A percentile compares a stretch with the other conserved stretches of the same genome.
These are phyloP conservation scores for Termitomyces sp. DNA, from an alignment of 768 basidiomycete species.

Conservation along the genomic window DNA sequence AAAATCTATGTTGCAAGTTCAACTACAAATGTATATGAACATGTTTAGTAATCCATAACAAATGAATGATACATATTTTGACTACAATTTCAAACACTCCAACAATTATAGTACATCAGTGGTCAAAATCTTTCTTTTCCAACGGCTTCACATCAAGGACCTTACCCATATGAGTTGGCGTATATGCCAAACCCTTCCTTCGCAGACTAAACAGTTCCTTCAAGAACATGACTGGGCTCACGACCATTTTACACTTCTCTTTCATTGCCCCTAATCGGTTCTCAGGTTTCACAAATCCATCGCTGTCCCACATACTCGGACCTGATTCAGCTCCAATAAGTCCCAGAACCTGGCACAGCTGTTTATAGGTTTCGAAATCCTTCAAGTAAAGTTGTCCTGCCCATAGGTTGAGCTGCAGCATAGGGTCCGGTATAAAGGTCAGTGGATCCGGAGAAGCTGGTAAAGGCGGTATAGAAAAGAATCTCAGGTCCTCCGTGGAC, in stretches of 20 bases:
- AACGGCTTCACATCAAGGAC: slow-evolving; percentile 23
- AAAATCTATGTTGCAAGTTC: too few relatives aligned
- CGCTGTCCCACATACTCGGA: slow-evolving; percentile 12
- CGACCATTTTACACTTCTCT: slow-evolving; percentile 20
- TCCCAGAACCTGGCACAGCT: slow-evolving; percentile 12
- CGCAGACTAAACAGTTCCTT: slow-evolving; percentile 27
- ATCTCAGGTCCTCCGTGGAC: slow-evolving; percentile 17
- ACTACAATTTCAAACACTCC: not conserved
- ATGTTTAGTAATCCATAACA: not conserved
- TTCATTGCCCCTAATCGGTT: slow-evolving; percentile 11
- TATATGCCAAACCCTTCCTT: slow-evolving; percentile 31
- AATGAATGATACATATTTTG: too few relatives aligned
- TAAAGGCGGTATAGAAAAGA: not conserved
- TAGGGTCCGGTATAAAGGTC: not conserved
- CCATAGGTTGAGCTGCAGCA: not conserved
- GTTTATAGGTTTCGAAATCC: not conserved
- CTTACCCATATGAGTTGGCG: slow-evolving; percentile 34
- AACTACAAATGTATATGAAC: too few relatives aligned
- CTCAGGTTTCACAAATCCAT: slow-evolving; percentile 25
- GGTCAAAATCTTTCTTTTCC: slow-evolving; percentile 17
- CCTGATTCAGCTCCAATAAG: slow-evolving; percentile 16
- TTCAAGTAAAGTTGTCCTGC: slow-evolving; percentile 1
- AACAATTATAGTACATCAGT: not conserved
- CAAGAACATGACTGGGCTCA: slow-evolving; percentile 32
- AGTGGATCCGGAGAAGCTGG: not conserved